Evolutionary conservation across 2,329 filamentous ascomycete species (phyloP).

Genomic region (Sporothrix dimorphospora): DNA sequence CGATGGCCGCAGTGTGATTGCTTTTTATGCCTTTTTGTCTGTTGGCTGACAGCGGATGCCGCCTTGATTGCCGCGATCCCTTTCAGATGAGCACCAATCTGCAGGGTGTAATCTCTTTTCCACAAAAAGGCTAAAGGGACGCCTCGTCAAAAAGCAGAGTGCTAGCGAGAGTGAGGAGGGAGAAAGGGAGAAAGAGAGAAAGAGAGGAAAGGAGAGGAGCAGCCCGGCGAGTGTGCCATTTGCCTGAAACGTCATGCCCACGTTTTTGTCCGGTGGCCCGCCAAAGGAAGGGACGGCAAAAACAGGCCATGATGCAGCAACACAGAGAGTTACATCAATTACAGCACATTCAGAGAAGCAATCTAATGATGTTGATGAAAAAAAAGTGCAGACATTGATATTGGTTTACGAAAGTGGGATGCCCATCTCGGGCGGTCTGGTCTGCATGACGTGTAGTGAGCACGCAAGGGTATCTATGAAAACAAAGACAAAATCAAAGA

Average conservation of each 20-base stretch:
- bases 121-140: neutral
- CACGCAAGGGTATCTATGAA: neutral
- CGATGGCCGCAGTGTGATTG: neutral
- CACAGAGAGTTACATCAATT: neutral
- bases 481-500: neutral
- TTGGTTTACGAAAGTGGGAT: neutral
- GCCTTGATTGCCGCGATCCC: too few relatives aligned
- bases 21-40: neutral
- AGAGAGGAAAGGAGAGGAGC: too few relatives aligned
- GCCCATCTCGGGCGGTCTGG: neutral
- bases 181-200: neutral
- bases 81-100: neutral
- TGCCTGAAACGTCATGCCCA: constrained; percentile 14
- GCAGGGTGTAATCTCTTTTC: neutral
- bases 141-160: neutral
- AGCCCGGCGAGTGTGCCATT: too few relatives aligned
- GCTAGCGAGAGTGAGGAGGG: neutral
- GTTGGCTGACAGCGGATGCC: neutral
- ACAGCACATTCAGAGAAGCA: neutral
- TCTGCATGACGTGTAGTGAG: too few relatives aligned
- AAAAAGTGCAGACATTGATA: neutral
- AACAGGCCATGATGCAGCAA: neutral
- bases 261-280: constrained; percentile 1
- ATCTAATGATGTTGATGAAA: neutral
- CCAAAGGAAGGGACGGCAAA: neutral